These are phyloP conservation scores for Melocanna baccifera DNA, from an alignment of 176 grass and related monocot genomes.

Conservation along the genomic window DNA sequence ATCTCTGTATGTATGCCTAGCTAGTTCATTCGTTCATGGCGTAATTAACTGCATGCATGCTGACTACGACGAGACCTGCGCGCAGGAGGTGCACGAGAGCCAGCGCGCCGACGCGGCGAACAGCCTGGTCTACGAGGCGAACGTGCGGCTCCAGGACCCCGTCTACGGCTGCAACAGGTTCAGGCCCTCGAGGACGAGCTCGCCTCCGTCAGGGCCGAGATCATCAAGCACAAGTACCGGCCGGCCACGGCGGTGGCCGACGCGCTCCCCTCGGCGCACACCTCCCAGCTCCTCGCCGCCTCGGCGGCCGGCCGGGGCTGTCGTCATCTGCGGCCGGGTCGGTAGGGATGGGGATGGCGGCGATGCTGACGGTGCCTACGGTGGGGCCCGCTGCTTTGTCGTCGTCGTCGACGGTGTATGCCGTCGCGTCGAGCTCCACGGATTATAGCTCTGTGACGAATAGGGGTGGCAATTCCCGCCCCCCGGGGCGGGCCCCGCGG, in stretches of 20 bases:
- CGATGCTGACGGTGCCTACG: background rate
- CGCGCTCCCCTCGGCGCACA: constrained; percentile 55
- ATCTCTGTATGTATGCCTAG: no score
- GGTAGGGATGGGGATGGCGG: background rate
- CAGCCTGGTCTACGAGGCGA: constrained; percentile 94
- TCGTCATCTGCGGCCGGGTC: background rate
- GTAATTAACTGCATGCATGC: background rate
- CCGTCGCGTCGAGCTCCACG: constrained; percentile 71
- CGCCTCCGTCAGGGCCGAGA: constrained; percentile 55
- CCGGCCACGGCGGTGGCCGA: constrained; percentile 15
- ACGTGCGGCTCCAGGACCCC: constrained; percentile 74
- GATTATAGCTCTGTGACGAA: constrained; percentile 90
- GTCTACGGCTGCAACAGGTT: constrained; percentile 91
- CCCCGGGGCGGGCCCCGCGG: no score
- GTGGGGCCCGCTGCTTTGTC: constrained; percentile 42
- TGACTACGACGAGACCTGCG: background rate
- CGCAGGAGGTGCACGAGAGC: constrained; percentile 85
- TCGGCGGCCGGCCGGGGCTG: constrained; percentile 10
- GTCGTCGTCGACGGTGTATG: constrained; percentile 65
- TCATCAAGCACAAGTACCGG: constrained; percentile 64
- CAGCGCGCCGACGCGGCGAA: constrained; percentile 81
- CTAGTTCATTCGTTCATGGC: background rate
- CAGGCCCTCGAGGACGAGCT: constrained; percentile 83
- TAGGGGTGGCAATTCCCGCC: no score
- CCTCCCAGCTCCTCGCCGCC: constrained; percentile 46